These are phyloP conservation scores for Pseudevernia furfuracea DNA, from an alignment of 495 filamentous ascomycete species.

Conservation along the genomic window DNA sequence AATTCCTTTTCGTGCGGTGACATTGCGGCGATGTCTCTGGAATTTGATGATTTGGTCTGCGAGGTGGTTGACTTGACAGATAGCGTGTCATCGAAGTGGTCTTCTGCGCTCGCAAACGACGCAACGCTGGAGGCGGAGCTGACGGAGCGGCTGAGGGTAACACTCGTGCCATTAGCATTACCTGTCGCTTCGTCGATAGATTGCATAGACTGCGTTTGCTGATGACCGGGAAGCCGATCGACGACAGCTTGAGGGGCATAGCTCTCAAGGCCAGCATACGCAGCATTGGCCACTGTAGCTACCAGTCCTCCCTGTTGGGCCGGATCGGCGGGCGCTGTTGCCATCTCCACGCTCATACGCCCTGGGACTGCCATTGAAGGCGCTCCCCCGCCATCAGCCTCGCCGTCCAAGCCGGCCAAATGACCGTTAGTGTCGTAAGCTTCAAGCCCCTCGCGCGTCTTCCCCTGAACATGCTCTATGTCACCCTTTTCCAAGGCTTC, in stretches of 20 bases:
- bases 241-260: slow-evolving; percentile 44
- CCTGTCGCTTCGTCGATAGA: slow-evolving; percentile 18
- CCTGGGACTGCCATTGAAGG: slow-evolving; percentile 2
- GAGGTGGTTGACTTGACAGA: slow-evolving; percentile 20
- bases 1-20: slow-evolving; percentile 63
- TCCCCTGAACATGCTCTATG: not conserved
- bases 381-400: slow-evolving; percentile 12
- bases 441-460: slow-evolving; percentile 19
- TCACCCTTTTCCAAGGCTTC: slow-evolving; percentile 28
- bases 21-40: slow-evolving; percentile 24
- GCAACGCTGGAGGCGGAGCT: slow-evolving; percentile 25
- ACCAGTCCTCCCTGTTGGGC: slow-evolving; percentile 32
- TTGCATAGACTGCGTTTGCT: slow-evolving; percentile 13
- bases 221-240: slow-evolving; percentile 40
- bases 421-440: slow-evolving; percentile 33
- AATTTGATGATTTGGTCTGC: slow-evolving; percentile 6
- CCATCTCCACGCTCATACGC: slow-evolving; percentile 2
- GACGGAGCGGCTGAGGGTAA: slow-evolving; percentile 34
- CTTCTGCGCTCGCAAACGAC: slow-evolving; percentile 34
- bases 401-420: slow-evolving; percentile 28
- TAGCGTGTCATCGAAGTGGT: slow-evolving; percentile 23
- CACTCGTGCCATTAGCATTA: slow-evolving; percentile 19
- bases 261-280: slow-evolving; percentile 36
- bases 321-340: slow-evolving; percentile 28
- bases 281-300: slow-evolving; percentile 37